phyloP scores from a whole-genome alignment of 805 yeast genomes.

The Suhomyces pyralidae region DNA sequence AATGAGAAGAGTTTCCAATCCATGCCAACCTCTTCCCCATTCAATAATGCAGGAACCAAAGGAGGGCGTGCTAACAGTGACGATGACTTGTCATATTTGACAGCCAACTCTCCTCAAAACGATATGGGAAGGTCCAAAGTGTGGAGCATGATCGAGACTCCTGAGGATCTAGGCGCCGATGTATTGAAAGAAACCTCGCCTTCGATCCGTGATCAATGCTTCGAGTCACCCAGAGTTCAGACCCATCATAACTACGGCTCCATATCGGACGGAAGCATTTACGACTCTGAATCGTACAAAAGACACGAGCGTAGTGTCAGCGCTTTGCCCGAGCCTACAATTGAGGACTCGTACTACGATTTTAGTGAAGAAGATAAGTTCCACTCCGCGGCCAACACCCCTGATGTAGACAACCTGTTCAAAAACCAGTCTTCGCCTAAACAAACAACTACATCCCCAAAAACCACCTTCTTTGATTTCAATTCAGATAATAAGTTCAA shows the following conservation, averaged over 20 bases:
- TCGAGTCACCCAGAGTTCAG: neutral
- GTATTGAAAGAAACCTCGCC: neutral
- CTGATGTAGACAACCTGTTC: neutral
- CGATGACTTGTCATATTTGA: constrained; percentile 1
- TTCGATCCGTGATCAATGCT: neutral
- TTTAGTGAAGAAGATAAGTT: neutral
- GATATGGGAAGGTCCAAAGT: neutral
- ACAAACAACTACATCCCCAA: constrained; percentile 3
- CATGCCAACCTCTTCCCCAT: neutral
- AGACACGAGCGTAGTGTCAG: constrained; percentile 3
- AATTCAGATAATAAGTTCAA: constrained; percentile 11
- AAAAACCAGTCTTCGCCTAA: neutral
- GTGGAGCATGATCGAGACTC: neutral
- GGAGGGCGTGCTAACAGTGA: neutral
- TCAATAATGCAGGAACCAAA: neutral
- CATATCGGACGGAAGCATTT: neutral
- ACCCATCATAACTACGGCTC: neutral
- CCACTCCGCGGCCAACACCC: neutral
- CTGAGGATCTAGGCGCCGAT: neutral
- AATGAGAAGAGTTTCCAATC: neutral
- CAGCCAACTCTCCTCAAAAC: constrained; percentile 1
- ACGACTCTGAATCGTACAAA: neutral
- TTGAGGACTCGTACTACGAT: constrained; percentile 6
- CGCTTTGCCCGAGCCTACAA: constrained; percentile 13
- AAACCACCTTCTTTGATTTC: constrained; percentile 5